Base-by-base conservation (phyloP, 2,329 filamentous ascomycete species). In the Penicillium vulpinum region DNA sequence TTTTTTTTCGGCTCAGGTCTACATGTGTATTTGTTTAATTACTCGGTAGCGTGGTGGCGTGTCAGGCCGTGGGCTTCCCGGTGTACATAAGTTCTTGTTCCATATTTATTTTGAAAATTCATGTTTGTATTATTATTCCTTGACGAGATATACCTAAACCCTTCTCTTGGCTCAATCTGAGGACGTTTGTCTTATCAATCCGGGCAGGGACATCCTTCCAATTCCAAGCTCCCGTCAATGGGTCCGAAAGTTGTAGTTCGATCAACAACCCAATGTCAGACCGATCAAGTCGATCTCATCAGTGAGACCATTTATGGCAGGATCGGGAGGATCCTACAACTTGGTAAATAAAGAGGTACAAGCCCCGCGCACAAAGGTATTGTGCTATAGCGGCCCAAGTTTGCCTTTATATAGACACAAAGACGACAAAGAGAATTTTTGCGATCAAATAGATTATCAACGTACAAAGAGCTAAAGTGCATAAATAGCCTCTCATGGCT, bases 71-170 rank as follows among this genome's bases (percentile, higher is more conserved):
- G 29, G 36, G 47, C 24, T 50, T 54, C 24, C 40, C 35, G 52
- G 56, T 58, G 38, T 49, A 48, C 44, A 47, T 58, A 36, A 9
- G 35, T 54, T 41, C 28, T 50, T 58, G 45, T 52, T 46, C 18
- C 54, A 46, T 58, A 51, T 18, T 51, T 56, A 21, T n/a, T 24
- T 31, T 21, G 1, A 43, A 54, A 40, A 40, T 33, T 16, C 31
- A 39, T 51, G 26, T 10, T 46, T 50, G 28, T 46, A 53, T 39
- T n/a, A n/a, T n/a, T n/a, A n/a, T n/a, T n/a, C n/a, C n/a, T n/a
- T n/a, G n/a, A n/a, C n/a, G n/a, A n/a, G n/a, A n/a, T n/a, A n/a
- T n/a, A n/a, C n/a, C n/a, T n/a, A n/a, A n/a, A n/a, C n/a, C n/a
- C n/a, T n/a, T n/a, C n/a, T n/a, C n/a, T n/a, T n/a, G n/a, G n/a